Evolutionary conservation across 2,329 filamentous ascomycete species (phyloP).

Genomic region (Lasiodiplodia citricola): DNA sequence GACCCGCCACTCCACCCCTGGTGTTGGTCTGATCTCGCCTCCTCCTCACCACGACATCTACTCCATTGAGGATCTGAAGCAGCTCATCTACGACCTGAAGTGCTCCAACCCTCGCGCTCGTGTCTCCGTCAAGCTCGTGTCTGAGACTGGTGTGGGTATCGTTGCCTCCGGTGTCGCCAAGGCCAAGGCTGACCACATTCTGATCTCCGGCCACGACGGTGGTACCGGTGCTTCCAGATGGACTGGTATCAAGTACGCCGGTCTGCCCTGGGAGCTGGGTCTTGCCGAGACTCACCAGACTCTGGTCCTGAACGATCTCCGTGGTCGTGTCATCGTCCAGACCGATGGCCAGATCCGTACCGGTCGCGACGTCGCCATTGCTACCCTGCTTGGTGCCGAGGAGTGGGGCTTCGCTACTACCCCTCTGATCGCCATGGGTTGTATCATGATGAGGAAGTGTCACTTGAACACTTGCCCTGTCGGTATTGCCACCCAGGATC

Average conservation of each 20-base stretch:
- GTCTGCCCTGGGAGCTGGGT: slow-evolving; percentile 95
- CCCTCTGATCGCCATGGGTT: slow-evolving; percentile 94
- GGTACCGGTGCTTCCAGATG: slow-evolving; percentile 95
- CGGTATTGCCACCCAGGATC: slow-evolving; percentile 94
- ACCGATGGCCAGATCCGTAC: slow-evolving; percentile 94
- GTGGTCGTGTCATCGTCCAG: slow-evolving; percentile 93
- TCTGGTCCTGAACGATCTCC: slow-evolving; percentile 90
- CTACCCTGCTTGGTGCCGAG: slow-evolving; percentile 94
- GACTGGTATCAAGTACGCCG: slow-evolving; percentile 99
- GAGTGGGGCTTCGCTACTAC: slow-evolving; percentile 97
- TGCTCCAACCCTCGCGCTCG: slow-evolving; percentile 91
- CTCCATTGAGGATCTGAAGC: slow-evolving; percentile 97
- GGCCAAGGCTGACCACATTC: slow-evolving; percentile 94
- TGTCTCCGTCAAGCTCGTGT: slow-evolving; percentile 96
- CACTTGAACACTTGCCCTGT: slow-evolving; percentile 80
- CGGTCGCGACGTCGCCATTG: slow-evolving; percentile 91
- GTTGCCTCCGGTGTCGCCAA: slow-evolving; percentile 97
- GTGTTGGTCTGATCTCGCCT: slow-evolving; percentile 93
- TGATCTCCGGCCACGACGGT: slow-evolving; percentile 96
- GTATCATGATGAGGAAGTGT: slow-evolving; percentile 90
- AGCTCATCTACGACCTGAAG: slow-evolving; percentile 96
- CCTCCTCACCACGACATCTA: slow-evolving; percentile 98
- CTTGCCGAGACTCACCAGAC: slow-evolving; percentile 97
- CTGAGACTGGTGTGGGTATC: slow-evolving; percentile 95
- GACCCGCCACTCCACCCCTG: slow-evolving; percentile 93